A percentile compares a stretch with the other conserved stretches of the same genome.
phyloP scores from a whole-genome alignment of 345 rosid species.

The Hibiscus syriacus region DNA sequence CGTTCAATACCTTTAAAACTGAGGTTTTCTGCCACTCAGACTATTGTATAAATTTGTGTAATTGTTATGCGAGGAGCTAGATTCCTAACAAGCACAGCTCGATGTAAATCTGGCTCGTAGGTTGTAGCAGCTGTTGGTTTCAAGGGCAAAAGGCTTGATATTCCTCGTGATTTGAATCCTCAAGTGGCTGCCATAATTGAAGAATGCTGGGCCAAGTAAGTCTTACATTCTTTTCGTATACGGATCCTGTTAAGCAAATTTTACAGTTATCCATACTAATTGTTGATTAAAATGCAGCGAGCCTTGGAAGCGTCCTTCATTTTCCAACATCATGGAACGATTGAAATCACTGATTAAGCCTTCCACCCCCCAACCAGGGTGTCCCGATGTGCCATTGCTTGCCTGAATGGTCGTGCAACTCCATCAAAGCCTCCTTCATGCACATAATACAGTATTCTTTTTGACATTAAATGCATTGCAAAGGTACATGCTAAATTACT shows the following conservation, averaged over 20 bases:
- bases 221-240: conserved; percentile 7
- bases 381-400: conserved; percentile 40
- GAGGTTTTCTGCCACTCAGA: neutral
- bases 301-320: conserved; percentile 97
- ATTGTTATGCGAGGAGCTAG: conserved; percentile 1
- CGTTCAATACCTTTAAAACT: neutral
- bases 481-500: neutral
- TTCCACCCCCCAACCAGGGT: conserved; percentile 50
- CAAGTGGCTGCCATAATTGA: conserved; percentile 77
- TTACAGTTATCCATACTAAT: neutral
- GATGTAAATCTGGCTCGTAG: conserved; percentile 26
- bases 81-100: neutral
- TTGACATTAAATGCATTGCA: conserved; percentile 4
- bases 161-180: conserved; percentile 76
- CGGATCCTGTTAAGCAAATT: neutral
- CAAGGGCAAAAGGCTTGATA: conserved; percentile 83
- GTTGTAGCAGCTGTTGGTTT: conserved; percentile 99
- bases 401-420: conserved; percentile 19
- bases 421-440: conserved; percentile 27
- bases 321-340: conserved; percentile 71
- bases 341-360: conserved; percentile 66
- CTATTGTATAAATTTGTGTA: neutral
- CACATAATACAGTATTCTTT: conserved; percentile 67
- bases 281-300: conserved; percentile 45
- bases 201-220: conserved; percentile 91